Evolutionary conservation across 495 filamentous ascomycete genomes (phyloP), one percentile per base, ranked within the genome.

Genomic region (Hyaloscypha finlandica): DNA sequence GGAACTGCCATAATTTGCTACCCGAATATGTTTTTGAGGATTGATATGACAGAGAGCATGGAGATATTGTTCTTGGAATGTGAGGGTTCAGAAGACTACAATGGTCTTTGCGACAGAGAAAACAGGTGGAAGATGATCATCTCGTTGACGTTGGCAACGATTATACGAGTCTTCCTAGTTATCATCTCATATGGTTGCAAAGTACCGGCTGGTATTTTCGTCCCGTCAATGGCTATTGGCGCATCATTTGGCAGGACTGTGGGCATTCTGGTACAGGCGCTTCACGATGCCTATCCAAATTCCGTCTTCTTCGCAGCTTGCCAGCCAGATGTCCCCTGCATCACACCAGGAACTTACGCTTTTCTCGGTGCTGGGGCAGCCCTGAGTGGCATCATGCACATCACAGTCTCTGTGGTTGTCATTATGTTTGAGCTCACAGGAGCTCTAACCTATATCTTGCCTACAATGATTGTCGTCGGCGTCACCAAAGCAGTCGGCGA

Each of bases 31-130:
- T 98, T 99, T 71, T 76, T 99, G 59, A 85, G 91, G 69, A 97
- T 99, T 72, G 96, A 99, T 77, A 98, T 99, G 95, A 97, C 95
- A 0, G 93, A 97, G 78, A 96, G 92, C 80, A 98, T 99, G 95
- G 93, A 97, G 76, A 96, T 97, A 67, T 80, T 99, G 2, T 99
- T 99, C 76, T 84, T 89, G 14, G 96, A 99, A 79, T 99, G 95
- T 72, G 94, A 97, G 76, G 94, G 93, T 29, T 89, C 85, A 19
- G 91, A 96, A 77, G 92, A 97, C 71, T 97, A 97, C 71, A 84
- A 94, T 59, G 93, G 91, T 1, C 85, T 99, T 57, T 99, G 95
- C 88, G 90, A 97, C 82, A 60, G 70, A 81, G 86, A 76, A 37
- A 89, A 91, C 66, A 86, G 93, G 25, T 92, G 91, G 87, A 75